Base-by-base conservation (phyloP, 2,329 filamentous ascomycete species). In the Neoascochyta sp. region DNA sequence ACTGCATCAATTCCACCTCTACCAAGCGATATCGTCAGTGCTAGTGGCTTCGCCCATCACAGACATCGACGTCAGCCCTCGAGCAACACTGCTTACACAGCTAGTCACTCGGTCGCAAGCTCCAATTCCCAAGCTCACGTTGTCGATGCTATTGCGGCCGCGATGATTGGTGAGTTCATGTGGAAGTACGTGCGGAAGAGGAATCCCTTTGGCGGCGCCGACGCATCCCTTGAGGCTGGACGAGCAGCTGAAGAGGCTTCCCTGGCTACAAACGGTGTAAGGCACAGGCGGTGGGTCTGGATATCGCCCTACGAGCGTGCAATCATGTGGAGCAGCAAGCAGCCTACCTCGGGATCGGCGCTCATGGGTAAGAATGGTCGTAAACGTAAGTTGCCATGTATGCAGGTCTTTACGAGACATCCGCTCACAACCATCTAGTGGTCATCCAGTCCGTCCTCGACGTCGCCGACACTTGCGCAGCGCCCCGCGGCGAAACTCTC, bases 101-200 rank as follows among this genome's bases (percentile, higher is more conserved):
- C 68, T 16, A 69, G 66, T 36, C 71, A 71, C 22, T 81, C 75
- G 4, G 68, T 73, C 32, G 73, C 69, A 22, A 80, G 73, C 45
- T 67, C 71, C 8, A 73, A 77, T 16, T 81, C 87, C 45, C 77
- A 81, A 23, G 83, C 83, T 0, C 83, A 80, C 24, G 86, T 96
- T 9, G 90, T 98, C 5, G 92, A 96, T 66, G 88, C 92, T 3
- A 96, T 98, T 62, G 89, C 92, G 2, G 89, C 94, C 57, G 93
- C 90, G 0, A 98, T 98, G 92, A 87, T 98, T 16, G 92, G 92
- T 20, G 92, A 96, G 54, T 92, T 86, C 84, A 90, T 93, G 85
- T 89, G 82, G 70, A 93, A 93, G 63, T 92, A 93, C 53, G 83
- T 90, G 18, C 76, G 86, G 29, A 77, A 86, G 59, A 79, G 90